Conservation (phyloP, 2,329 filamentous ascomycete genomes). For the Ascochyta koolunga region DNA sequence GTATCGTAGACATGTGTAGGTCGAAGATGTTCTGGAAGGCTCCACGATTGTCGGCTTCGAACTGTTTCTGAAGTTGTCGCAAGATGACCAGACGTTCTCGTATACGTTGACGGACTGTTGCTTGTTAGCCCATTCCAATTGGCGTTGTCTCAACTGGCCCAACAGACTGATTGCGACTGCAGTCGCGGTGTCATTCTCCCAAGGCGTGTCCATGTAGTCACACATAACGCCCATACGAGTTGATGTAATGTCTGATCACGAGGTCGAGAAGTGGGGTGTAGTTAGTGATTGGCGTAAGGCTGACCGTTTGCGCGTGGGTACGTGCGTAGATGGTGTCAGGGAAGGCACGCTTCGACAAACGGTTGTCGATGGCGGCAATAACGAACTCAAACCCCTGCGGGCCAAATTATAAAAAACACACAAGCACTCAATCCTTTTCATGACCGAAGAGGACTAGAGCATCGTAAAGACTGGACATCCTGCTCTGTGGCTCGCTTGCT, state of each 20-base stretch:
- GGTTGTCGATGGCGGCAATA: neutral
- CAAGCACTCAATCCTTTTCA: too few species aligned
- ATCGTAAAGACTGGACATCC: neutral
- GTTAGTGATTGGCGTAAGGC: neutral
- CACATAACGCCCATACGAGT: neutral
- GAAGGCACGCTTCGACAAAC: neutral
- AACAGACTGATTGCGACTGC: constrained; percentile 8
- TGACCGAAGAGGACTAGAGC: neutral
- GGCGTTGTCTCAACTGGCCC: neutral
- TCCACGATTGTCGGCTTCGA: neutral
- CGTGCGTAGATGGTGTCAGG: neutral
- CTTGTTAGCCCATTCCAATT: neutral
- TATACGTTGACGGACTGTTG: constrained; percentile 7
- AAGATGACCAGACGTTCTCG: constrained; percentile 8
- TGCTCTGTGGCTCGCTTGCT: neutral
- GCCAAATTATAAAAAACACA: too few species aligned
- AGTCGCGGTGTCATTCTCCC: neutral
- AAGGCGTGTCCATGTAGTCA: neutral
- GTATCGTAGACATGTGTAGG: neutral
- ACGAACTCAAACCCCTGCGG: too few species aligned
- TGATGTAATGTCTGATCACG: neutral
- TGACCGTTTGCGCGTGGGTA: neutral
- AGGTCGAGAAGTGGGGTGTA: neutral
- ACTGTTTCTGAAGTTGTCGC: constrained; percentile 4
- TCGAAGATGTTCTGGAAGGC: neutral